These are phyloP conservation scores for Brassica napus DNA, from an alignment of 345 rosid genomes.

Conservation along the genomic window DNA sequence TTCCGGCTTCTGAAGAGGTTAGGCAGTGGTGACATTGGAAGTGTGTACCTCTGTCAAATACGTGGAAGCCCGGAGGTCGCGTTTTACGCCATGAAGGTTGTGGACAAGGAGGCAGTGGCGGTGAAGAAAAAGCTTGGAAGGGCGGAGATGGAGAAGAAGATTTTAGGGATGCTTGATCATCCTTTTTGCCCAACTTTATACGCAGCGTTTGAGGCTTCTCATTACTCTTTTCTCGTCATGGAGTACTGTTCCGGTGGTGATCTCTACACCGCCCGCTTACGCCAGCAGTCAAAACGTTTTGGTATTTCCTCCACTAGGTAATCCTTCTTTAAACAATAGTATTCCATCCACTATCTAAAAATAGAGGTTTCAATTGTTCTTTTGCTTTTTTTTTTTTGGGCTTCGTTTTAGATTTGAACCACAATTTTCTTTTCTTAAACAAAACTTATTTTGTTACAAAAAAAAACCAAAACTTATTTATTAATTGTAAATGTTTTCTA, in stretches of 20 bases:
- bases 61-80: slow-evolving; percentile 56
- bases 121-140: slow-evolving; percentile 78
- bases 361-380: neutral
- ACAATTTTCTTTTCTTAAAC: neutral
- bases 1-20: slow-evolving; percentile 74
- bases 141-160: slow-evolving; percentile 93
- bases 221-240: slow-evolving; percentile 89
- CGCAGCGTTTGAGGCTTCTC: slow-evolving; percentile 87
- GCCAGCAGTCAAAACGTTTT: slow-evolving; percentile 72
- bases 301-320: slow-evolving; percentile 73
- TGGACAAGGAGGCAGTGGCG: slow-evolving; percentile 87
- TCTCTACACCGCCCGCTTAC: slow-evolving; percentile 72
- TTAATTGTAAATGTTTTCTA: neutral
- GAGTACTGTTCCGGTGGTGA: slow-evolving; percentile 96
- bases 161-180: slow-evolving; percentile 80
- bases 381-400: neutral
- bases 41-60: slow-evolving; percentile 90
- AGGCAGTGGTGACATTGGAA: slow-evolving; percentile 92
- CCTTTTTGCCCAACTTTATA: slow-evolving; percentile 90
- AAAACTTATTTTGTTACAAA: neutral
- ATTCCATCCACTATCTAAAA: neutral
- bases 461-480: neutral
- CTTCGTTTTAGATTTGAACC: neutral
- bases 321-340: neutral
- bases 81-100: slow-evolving; percentile 91